These are phyloP conservation scores for Leishmania guyanensis DNA, from an alignment of 208 protist species.

Conservation along the genomic window DNA sequence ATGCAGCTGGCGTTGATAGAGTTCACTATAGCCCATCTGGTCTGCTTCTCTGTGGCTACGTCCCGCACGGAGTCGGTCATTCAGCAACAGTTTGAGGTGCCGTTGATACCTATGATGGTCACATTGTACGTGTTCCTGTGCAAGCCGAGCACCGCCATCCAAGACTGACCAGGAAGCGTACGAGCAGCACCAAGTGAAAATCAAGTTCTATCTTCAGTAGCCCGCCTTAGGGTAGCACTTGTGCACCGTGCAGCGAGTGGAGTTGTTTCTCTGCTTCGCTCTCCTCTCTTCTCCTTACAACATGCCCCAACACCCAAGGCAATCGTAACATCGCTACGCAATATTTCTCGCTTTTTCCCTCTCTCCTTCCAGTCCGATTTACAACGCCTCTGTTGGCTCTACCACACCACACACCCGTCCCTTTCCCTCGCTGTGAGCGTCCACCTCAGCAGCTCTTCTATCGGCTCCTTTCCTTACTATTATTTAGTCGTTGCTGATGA, in stretches of 20 bases:
- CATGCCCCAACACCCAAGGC: no score
- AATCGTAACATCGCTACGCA: no score
- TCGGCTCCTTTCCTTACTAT: no score
- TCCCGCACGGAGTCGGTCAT: conserved; percentile 21
- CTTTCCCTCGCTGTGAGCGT: no score
- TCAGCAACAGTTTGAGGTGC: conserved; percentile 28
- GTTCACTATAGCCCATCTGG: conserved; percentile 67
- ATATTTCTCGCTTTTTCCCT: no score
- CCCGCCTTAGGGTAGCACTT: neutral
- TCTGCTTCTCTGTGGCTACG: conserved; percentile 66
- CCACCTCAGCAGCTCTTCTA: no score
- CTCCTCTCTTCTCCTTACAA: no score
- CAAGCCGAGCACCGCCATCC: conserved; percentile 49
- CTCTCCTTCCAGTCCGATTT: no score
- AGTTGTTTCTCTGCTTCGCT: neutral
- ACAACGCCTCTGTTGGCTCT: no score
- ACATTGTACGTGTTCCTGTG: conserved; percentile 47
- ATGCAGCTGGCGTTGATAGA: conserved; percentile 44
- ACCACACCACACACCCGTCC: no score
- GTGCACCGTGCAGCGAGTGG: neutral
- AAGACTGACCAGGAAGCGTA: conserved; percentile 58
- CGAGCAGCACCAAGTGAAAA: conserved; percentile 31
- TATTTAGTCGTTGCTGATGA: no score
- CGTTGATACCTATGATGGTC: conserved; percentile 17
- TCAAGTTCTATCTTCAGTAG: conserved; percentile 41